Percentiles rank a stretch among this genome's conserved stretches.
phyloP scores from a whole-genome alignment of 345 rosid species.

The Salix purpurea region DNA sequence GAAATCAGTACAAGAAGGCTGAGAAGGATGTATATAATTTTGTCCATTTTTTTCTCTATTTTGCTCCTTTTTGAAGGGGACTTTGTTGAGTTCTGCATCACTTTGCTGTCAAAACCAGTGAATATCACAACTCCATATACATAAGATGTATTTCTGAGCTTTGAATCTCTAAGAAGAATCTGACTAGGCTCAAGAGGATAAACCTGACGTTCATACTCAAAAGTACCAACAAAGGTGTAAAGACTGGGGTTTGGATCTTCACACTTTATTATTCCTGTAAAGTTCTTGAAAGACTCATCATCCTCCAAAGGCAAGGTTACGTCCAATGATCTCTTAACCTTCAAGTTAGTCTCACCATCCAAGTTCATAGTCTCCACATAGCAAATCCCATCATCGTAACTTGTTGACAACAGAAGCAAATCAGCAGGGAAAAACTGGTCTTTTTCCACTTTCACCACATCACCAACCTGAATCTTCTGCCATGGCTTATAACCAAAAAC shows the following conservation, averaged over 20 bases:
- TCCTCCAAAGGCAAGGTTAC: conserved; percentile 58
- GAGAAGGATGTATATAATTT: conserved; percentile 80
- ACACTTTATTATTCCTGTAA: conserved; percentile 59
- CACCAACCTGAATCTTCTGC: conserved; percentile 78
- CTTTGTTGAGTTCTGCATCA: conserved; percentile 82
- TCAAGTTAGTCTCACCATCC: conserved; percentile 95
- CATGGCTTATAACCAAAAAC: conserved; percentile 54
- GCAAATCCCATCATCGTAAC: conserved; percentile 93
- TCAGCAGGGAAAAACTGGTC: conserved; percentile 95
- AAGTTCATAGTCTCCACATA: conserved; percentile 99
- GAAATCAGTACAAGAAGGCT: conserved; percentile 64
- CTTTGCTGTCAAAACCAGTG: conserved; percentile 92
- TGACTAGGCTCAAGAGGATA: conserved; percentile 79
- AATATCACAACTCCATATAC: conserved; percentile 78
- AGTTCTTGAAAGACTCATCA: conserved; percentile 58
- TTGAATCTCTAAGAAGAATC: conserved; percentile 94
- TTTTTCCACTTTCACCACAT: conserved; percentile 79
- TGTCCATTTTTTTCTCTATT: conserved; percentile 85
- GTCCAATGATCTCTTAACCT: conserved; percentile 79
- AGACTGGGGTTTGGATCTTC: conserved; percentile 96
- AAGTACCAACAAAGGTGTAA: conserved; percentile 80
- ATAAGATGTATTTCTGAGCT: conserved; percentile 80
- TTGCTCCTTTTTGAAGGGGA: conserved; percentile 90
- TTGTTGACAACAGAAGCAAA: conserved; percentile 75
- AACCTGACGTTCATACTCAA: conserved; percentile 57